A percentile compares a stretch with the other conserved stretches of the same genome.
These are phyloP conservation scores for Teratosphaeria nubilosa DNA, from an alignment of 2,329 filamentous ascomycete genomes.

Conservation along the genomic window DNA sequence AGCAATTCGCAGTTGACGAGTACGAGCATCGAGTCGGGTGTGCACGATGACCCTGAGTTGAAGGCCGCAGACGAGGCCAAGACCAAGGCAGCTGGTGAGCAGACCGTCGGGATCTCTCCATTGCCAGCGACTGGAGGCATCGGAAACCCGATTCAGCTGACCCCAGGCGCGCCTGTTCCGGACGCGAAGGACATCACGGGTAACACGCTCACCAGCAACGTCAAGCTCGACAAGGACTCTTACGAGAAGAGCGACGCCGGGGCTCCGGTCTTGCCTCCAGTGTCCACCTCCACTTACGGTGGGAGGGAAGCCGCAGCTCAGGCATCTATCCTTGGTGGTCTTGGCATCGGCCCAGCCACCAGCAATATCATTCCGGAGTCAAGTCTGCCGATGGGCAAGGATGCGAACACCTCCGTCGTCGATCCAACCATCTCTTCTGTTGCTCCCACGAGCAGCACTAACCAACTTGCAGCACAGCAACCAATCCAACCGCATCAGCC, in stretches of 20 bases:
- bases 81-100: constrained; percentile 5
- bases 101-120: constrained; percentile 44
- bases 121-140: constrained; percentile 47
- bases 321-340: constrained; percentile 36
- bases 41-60: constrained; percentile 57
- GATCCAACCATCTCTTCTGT: constrained; percentile 29
- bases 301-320: constrained; percentile 30
- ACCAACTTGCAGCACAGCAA: constrained; percentile 34
- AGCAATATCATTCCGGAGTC: constrained; percentile 71
- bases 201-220: constrained; percentile 56
- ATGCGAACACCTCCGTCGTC: constrained; percentile 11
- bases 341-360: constrained; percentile 36
- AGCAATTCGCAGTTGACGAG: constrained; percentile 42
- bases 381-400: constrained; percentile 57
- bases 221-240: constrained; percentile 65
- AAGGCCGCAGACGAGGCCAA: constrained; percentile 9
- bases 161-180: constrained; percentile 73
- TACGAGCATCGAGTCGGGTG: constrained; percentile 59
- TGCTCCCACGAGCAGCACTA: constrained; percentile 36
- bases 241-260: constrained; percentile 69
- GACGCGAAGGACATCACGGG: constrained; percentile 51
- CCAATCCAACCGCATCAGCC: constrained; percentile 32
- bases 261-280: constrained; percentile 35
- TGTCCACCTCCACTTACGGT: constrained; percentile 32
- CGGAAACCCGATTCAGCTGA: constrained; percentile 71